Base-by-base conservation (phyloP, 495 filamentous ascomycete species). In the Penicillium fimorum region DNA sequence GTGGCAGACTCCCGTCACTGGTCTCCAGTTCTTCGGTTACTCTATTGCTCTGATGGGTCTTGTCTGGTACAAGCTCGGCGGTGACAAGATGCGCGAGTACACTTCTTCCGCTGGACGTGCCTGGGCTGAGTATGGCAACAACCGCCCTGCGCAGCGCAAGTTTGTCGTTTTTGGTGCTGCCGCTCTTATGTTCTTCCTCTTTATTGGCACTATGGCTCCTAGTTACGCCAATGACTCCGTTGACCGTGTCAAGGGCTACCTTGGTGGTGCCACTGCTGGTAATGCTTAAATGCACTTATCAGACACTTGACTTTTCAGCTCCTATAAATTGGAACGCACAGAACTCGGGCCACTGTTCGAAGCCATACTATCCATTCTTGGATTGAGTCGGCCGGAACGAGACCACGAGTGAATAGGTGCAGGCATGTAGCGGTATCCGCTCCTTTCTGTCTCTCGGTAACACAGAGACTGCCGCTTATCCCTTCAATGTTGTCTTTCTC, bases 11-110 rank as follows among this genome's bases (percentile, higher is more conserved):
- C 84, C 86, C 22, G 87, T 98, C 65, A 83, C 89, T 20, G 70
- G 71, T 46, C 84, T 93, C 47, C 92, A 97, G 76, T 84, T 86
- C 72, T 91, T 96, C 73, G 92, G 92, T 59, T 97, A 97, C 82
- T 81, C 79, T 71, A 89, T 97, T 64, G 92, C 92, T 32, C 84
- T 97, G 18, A 78, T 74, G 62, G 92, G 92, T 63, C 87, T 97
- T 69, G 70, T 94, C 59, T 92, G 92, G 83, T 96, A 95, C 83
- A 96, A 96, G 83, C 89, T 97, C 60, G 94, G 94, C 51, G 84
- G 81, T 43, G 91, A 95, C 40, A 85, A 87, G 64, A 77, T 97
- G 64, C 90, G 87, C 79, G 87, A 89, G 53, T 88, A 89, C 72
- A 76, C 87, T 55, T 76, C 79, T 50, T 84, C 91, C 57, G 84